A percentile compares a stretch with the other conserved stretches of the same genome.
These are phyloP conservation scores for Starmerella powellii DNA, from an alignment of 805 yeast genomes.

Conservation along the genomic window DNA sequence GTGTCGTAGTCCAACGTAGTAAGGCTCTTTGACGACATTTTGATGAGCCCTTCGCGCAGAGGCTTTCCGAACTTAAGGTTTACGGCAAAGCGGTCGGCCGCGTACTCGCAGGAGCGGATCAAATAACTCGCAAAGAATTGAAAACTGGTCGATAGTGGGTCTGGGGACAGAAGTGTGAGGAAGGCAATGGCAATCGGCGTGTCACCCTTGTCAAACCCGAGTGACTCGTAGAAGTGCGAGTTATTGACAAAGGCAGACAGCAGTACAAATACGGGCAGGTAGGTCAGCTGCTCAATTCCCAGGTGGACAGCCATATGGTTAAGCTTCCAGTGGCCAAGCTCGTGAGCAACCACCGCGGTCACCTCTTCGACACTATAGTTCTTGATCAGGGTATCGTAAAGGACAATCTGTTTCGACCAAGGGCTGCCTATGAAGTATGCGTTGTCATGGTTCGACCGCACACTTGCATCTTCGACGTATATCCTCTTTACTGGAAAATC, in stretches of 20 bases:
- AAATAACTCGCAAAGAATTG: constrained; percentile 56
- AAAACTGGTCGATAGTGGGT: constrained; percentile 56
- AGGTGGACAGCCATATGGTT: constrained; percentile 33
- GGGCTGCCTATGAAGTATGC: constrained; percentile 94
- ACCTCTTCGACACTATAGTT: constrained; percentile 66
- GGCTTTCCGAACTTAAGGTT: constrained; percentile 57
- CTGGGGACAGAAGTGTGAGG: constrained; percentile 59
- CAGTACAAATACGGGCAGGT: constrained; percentile 49
- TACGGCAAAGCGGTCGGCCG: constrained; percentile 81
- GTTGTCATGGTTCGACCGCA: constrained; percentile 87
- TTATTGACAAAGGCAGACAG: constrained; percentile 76
- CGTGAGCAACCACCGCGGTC: constrained; percentile 91
- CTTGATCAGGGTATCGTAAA: constrained; percentile 78
- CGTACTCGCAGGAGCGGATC: constrained; percentile 77
- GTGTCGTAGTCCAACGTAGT: constrained; percentile 77
- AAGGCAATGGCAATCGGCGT: constrained; percentile 75
- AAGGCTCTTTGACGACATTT: constrained; percentile 67
- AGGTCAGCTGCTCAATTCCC: constrained; percentile 33
- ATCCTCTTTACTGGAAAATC: constrained; percentile 76
- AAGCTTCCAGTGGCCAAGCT: constrained; percentile 93
- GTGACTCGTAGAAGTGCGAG: constrained; percentile 59
- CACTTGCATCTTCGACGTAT: constrained; percentile 87
- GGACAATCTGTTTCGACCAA: constrained; percentile 89
- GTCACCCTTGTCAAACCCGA: constrained; percentile 52
- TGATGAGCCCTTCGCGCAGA: constrained; percentile 60